Percentiles rank a stretch among this genome's conserved stretches.
Evolutionary conservation across 2,329 filamentous ascomycete genomes (phyloP).

Genomic region (Xylaria sp.): DNA sequence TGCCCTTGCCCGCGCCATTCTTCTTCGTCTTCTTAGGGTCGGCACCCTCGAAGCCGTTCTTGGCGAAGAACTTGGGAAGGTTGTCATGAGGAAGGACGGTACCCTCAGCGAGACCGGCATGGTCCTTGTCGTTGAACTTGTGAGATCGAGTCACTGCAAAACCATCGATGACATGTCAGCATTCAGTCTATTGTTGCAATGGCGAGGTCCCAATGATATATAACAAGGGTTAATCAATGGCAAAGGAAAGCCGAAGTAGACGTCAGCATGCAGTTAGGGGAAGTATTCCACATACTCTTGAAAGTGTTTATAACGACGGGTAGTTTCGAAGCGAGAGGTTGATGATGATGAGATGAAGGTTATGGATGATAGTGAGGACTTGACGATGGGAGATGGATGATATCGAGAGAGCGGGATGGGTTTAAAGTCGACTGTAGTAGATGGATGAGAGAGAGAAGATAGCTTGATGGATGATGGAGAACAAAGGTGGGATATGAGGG

Average conservation of each 20-base stretch:
- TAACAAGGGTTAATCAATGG: not conserved
- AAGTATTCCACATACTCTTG: slow-evolving; percentile 29
- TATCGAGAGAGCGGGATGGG: slow-evolving; percentile 5
- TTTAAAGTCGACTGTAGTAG: slow-evolving; percentile 5
- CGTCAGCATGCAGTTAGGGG: not conserved
- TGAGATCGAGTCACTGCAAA: slow-evolving; percentile 92
- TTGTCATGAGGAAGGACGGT: slow-evolving; percentile 75
- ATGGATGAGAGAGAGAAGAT: slow-evolving; percentile 24
- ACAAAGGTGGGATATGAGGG: slow-evolving; percentile 38
- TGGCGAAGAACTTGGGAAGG: slow-evolving; percentile 92
- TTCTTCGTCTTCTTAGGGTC: slow-evolving; percentile 98
- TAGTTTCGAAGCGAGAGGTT: slow-evolving; percentile 6
- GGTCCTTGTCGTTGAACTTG: slow-evolving; percentile 95
- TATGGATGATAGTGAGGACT: slow-evolving; percentile 11
- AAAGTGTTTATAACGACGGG: not conserved
- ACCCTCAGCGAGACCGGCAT: slow-evolving; percentile 81
- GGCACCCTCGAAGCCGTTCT: slow-evolving; percentile 80
- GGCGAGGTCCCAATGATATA: not conserved
- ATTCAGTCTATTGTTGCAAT: not conserved
- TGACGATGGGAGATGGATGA: slow-evolving; percentile 18
- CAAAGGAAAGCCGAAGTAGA: not conserved
- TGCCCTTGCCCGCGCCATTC: slow-evolving; percentile 89
- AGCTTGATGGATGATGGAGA: slow-evolving; percentile 29
- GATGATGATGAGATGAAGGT: slow-evolving; percentile 10
- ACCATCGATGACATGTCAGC: slow-evolving; percentile 20